These are phyloP conservation scores for Calocera viscosa DNA, from an alignment of 768 basidiomycete species.

Conservation along the genomic window DNA sequence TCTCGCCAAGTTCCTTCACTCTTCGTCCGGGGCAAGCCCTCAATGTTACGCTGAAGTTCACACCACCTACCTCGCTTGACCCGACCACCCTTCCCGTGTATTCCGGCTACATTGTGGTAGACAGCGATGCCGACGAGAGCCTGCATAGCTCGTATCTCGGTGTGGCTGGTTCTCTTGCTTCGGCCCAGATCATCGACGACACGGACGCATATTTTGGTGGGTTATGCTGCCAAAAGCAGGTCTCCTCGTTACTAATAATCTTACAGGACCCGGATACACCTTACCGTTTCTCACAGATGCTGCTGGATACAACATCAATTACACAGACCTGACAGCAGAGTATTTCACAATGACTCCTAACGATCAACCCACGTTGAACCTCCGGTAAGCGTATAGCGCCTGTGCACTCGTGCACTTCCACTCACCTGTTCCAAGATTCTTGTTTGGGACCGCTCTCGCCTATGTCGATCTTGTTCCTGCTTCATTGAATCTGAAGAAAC, in stretches of 20 bases:
- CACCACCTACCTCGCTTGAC: conserved; percentile 35
- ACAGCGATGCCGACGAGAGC: conserved; percentile 26
- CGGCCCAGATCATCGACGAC: conserved; percentile 42
- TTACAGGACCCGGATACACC: background rate
- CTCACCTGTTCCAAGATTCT: conserved; percentile 25
- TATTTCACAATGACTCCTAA: conserved; percentile 1
- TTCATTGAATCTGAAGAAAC: conserved; percentile 8
- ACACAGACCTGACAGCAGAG: conserved; percentile 28
- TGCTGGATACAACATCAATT: conserved; percentile 33
- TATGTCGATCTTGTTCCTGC: conserved; percentile 37
- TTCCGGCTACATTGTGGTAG: conserved; percentile 42
- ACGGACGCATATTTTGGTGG: conserved; percentile 19
- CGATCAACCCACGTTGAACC: background rate
- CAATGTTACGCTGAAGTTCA: conserved; percentile 36
- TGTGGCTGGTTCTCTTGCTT: conserved; percentile 32
- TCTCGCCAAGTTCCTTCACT: conserved; percentile 35
- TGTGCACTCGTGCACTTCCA: background rate
- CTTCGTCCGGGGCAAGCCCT: conserved; percentile 35
- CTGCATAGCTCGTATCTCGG: conserved; percentile 40
- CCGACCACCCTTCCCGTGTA: conserved; percentile 41
- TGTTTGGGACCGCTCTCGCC: conserved; percentile 40
- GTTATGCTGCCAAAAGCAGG: background rate
- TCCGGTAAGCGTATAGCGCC: background rate
- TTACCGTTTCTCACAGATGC: conserved; percentile 22
- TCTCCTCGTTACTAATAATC: background rate